phyloP scores from a whole-genome alignment of 2,329 filamentous ascomycete genomes.

The Balansia obtecta region DNA sequence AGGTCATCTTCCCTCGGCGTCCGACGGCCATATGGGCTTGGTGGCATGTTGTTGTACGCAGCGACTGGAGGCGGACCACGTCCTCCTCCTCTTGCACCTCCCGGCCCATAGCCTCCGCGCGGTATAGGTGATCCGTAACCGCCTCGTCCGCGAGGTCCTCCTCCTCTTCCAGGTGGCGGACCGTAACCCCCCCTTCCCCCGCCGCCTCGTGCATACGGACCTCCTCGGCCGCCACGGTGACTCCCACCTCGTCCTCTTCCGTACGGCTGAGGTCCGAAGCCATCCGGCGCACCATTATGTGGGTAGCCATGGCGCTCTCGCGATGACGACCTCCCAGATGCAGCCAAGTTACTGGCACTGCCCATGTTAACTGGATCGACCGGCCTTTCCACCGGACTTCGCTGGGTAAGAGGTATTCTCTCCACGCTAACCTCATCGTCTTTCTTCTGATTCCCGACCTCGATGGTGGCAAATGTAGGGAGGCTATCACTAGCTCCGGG shows the following conservation, averaged over 20 bases:
- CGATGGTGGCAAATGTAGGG: slow-evolving; percentile 51
- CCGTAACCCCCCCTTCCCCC: slow-evolving; percentile 32
- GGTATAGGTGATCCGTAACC: slow-evolving; percentile 20
- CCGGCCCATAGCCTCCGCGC: slow-evolving; percentile 19
- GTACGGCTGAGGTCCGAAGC: slow-evolving; percentile 36
- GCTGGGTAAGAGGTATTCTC: slow-evolving; percentile 54
- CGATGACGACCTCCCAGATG: slow-evolving; percentile 27
- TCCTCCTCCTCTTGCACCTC: slow-evolving; percentile 18
- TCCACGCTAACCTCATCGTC: slow-evolving; percentile 55
- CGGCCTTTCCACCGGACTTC: slow-evolving; percentile 44
- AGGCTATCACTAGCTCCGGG: slow-evolving; percentile 34
- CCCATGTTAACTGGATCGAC: slow-evolving; percentile 25
- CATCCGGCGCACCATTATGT: slow-evolving; percentile 28
- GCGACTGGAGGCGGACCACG: slow-evolving; percentile 20
- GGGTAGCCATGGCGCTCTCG: slow-evolving; percentile 56
- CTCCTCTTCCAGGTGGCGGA: slow-evolving; percentile 25
- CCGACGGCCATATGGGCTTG: slow-evolving; percentile 25
- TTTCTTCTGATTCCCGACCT: slow-evolving; percentile 55
- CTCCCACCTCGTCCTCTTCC: slow-evolving; percentile 36
- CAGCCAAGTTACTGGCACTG: slow-evolving; percentile 22
- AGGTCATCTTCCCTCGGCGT: slow-evolving; percentile 11
- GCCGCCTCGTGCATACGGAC: slow-evolving; percentile 38
- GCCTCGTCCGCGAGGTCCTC: slow-evolving; percentile 25
- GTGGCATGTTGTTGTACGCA: slow-evolving; percentile 23
- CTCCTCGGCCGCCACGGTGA: slow-evolving; percentile 32